Conservation (phyloP, 2,329 filamentous ascomycete genomes). For the Ophiostoma quercus region DNA sequence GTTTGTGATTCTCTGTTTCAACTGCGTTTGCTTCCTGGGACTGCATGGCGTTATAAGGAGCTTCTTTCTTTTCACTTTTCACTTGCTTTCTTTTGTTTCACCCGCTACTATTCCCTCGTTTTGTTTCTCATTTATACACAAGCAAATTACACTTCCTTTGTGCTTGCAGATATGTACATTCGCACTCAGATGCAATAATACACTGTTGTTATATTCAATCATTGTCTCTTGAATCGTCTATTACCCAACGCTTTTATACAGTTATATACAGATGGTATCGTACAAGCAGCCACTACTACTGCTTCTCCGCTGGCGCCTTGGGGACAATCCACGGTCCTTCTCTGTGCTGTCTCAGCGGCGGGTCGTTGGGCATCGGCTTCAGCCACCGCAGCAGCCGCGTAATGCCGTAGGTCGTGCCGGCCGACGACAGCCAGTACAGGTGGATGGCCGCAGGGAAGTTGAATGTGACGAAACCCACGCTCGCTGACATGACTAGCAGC, state of each 20-base stretch:
- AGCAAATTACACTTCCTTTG: background rate
- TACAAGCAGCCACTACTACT: background rate
- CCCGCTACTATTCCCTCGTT: conserved; percentile 7
- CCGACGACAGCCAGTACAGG: conserved; percentile 41
- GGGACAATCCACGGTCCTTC: conserved; percentile 11
- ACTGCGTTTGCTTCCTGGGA: background rate
- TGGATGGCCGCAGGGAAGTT: conserved; percentile 41
- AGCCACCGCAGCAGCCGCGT: conserved; percentile 26
- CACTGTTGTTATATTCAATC: background rate
- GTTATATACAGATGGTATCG: background rate
- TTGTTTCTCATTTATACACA: background rate
- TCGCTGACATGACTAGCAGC: conserved; percentile 32
- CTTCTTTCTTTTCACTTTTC: background rate
- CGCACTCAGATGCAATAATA: background rate
- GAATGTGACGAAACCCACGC: conserved; percentile 37
- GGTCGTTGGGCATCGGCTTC: conserved; percentile 29
- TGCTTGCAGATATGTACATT: background rate
- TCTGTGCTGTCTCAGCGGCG: background rate
- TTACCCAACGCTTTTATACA: background rate
- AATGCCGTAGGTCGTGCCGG: conserved; percentile 30
- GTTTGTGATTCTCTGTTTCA: background rate
- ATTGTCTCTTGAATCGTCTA: background rate
- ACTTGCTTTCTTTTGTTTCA: background rate
- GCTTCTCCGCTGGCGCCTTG: too few relatives aligned
- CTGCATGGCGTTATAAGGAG: conserved; percentile 12